Evolutionary conservation across 208 protist genomes (phyloP), one percentile per base, ranked within the genome.

Genomic region (Leishmania amazonensis): DNA sequence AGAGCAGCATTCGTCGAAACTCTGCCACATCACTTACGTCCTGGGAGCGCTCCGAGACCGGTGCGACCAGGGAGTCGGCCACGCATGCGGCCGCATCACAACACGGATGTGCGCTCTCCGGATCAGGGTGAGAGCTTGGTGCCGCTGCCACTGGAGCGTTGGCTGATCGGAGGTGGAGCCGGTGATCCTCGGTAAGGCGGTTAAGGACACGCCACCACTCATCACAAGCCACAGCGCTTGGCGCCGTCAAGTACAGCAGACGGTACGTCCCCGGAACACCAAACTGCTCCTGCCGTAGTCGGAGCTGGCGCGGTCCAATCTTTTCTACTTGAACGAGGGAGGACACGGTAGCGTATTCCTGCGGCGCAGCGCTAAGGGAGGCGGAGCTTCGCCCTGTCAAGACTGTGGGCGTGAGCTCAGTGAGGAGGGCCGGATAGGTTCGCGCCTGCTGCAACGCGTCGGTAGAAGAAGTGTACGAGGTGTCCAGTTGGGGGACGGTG

Each of bases 261-360:
- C 72, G 78, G 51, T 78, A 76, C 3, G 53, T 35, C 45, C 78
- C 82, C 3, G 82, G 62, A 19, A 76, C 73, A 19, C 74, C 78
- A 15, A 60, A 71, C 19, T 17, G 74, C 64, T 78, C 77, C 78
- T 85, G 82, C 0, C 75, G 83, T 11, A 82, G 74, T 21, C 83
- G 74, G 35, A 83, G 78, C 68, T 83, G 78, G 3, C 67, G 78
- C 47, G 83, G 78, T 3, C 83, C 75, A 3, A 86, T 70, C 49
- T 80, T 86, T n/a, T 82, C 83, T 28, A 86, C 49, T 17, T 28
- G 47, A n/a, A 83, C 54, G n/a, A 86, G 72, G 53, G 83, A 86
- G 49, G 78, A 82, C 38, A 83, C 54, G 0, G 78, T 70, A 11
- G 83, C 83, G 75, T 86, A 86, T 31, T 83, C 78, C n/a, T 83